Conservation (phyloP, 495 filamentous ascomycete genomes). For the Baudoinia panamericana region DNA sequence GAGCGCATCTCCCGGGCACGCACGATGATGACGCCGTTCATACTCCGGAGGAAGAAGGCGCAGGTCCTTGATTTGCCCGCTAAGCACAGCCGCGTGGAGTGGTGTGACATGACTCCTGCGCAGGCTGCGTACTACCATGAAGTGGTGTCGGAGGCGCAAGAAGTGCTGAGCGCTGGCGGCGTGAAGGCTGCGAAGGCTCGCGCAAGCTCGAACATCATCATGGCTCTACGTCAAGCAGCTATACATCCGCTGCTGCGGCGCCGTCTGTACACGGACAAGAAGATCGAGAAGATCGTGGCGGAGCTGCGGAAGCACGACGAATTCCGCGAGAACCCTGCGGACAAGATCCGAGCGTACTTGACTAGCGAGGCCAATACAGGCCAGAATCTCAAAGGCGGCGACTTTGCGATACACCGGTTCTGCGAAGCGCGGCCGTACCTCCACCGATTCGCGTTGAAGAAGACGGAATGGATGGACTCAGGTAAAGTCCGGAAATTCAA, state of each 20-base stretch:
- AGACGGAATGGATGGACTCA: constrained; percentile 78
- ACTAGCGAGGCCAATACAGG: constrained; percentile 8
- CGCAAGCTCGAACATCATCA: constrained; percentile 58
- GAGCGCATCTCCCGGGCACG: constrained; percentile 76
- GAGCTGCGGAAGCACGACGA: constrained; percentile 56
- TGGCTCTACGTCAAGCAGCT: constrained; percentile 81
- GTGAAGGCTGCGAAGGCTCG: constrained; percentile 44
- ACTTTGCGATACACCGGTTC: constrained; percentile 72
- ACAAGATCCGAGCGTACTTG: constrained; percentile 12
- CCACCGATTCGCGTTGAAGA: constrained; percentile 52
- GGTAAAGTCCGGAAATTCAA: constrained; percentile 74
- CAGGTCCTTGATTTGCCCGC: constrained; percentile 79
- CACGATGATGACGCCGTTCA: constrained; percentile 88
- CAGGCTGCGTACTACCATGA: constrained; percentile 55
- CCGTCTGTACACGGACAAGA: constrained; percentile 58
- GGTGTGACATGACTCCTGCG: constrained; percentile 66
- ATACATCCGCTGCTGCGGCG: constrained; percentile 87
- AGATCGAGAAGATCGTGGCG: constrained; percentile 58
- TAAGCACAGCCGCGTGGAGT: constrained; percentile 67
- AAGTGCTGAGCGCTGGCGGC: constrained; percentile 37
- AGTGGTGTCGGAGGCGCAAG: constrained; percentile 39
- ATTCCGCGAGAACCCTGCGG: constrained; percentile 6
- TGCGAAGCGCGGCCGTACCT: constrained; percentile 54
- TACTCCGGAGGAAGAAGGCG: constrained; percentile 83
- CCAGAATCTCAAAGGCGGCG: constrained; percentile 27